Conservation (phyloP, 768 basidiomycete genomes). For the Kwoniella sp. region DNA sequence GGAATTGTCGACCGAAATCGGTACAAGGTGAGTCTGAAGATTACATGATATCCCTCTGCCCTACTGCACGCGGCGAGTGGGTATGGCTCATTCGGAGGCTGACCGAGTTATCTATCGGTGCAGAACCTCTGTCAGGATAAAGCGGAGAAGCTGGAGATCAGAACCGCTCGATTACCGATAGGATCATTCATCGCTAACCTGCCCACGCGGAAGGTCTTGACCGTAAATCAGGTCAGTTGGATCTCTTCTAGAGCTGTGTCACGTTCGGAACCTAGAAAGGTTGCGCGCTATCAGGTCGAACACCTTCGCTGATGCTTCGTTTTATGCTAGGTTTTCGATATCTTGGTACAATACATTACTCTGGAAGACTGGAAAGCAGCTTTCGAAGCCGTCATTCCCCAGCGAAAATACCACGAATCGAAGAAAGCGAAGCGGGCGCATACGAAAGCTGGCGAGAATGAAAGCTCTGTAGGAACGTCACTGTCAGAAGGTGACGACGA, state of each 20-base stretch:
- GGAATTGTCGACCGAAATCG: constrained; percentile 95
- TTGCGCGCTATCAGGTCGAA: too few relatives aligned
- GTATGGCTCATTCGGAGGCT: neutral
- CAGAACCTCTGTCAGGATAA: constrained; percentile 89
- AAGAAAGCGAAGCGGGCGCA: constrained; percentile 17
- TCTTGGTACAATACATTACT: constrained; percentile 86
- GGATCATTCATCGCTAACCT: constrained; percentile 83
- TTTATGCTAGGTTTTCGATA: constrained; percentile 72
- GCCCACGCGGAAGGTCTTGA: constrained; percentile 89
- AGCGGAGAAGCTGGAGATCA: constrained; percentile 71
- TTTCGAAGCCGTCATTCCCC: constrained; percentile 85
- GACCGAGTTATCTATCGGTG: constrained; percentile 1
- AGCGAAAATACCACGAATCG: constrained; percentile 66
- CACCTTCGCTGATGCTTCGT: neutral
- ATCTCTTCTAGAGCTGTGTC: neutral
- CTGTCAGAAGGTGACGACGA: neutral
- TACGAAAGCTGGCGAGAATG: constrained; percentile 1
- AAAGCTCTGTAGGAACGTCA: neutral
- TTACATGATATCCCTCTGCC: too few relatives aligned
- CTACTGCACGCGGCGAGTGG: neutral
- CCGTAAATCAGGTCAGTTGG: constrained; percentile 83
- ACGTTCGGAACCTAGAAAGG: too few relatives aligned
- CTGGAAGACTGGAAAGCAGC: constrained; percentile 82
- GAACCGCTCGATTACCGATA: constrained; percentile 89
- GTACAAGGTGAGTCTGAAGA: constrained; percentile 68